These are phyloP conservation scores for Barnettozyma pratensis DNA, from an alignment of 805 yeast species.

Conservation along the genomic window DNA sequence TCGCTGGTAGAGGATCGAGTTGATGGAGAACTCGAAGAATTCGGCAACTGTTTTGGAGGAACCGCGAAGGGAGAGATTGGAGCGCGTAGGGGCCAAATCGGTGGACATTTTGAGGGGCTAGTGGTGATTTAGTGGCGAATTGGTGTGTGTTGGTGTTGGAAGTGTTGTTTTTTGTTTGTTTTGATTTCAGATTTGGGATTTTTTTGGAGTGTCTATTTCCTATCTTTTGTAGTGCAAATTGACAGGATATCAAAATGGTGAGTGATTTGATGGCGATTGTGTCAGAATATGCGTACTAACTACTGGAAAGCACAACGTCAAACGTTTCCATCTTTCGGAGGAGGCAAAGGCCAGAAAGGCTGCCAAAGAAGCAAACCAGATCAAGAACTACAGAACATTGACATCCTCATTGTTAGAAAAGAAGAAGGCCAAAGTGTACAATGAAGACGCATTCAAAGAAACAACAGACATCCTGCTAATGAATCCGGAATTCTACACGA, in stretches of 20 bases:
- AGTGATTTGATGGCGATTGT: not conserved
- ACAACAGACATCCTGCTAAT: constrained; percentile 54
- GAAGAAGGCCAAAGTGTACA: constrained; percentile 28
- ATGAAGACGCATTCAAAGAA: constrained; percentile 37
- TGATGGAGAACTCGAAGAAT: constrained; percentile 76
- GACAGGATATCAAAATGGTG: constrained; percentile 4
- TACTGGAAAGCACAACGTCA: constrained; percentile 58
- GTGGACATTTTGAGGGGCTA: constrained; percentile 38
- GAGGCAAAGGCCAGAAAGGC: constrained; percentile 50
- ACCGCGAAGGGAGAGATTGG: constrained; percentile 54
- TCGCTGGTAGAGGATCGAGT: constrained; percentile 79
- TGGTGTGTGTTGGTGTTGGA: constrained; percentile 59
- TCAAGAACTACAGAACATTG: constrained; percentile 46
- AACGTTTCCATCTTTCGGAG: constrained; percentile 49
- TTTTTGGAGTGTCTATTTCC: too few relatives aligned
- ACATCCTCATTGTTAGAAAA: constrained; percentile 37
- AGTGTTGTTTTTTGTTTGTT: constrained; percentile 36
- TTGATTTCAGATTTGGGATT: constrained; percentile 14
- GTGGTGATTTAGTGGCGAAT: constrained; percentile 28
- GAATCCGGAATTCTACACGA: constrained; percentile 85
- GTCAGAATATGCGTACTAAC: not conserved
- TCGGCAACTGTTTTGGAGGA: constrained; percentile 77
- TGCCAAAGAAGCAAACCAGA: constrained; percentile 56
- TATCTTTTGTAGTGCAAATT: too few relatives aligned
- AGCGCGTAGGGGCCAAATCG: constrained; percentile 59